Percentiles rank a stretch among this genome's conserved stretches.
Evolutionary conservation across 495 filamentous ascomycete species (phyloP).

Genomic region (Penicillium waksmanii): DNA sequence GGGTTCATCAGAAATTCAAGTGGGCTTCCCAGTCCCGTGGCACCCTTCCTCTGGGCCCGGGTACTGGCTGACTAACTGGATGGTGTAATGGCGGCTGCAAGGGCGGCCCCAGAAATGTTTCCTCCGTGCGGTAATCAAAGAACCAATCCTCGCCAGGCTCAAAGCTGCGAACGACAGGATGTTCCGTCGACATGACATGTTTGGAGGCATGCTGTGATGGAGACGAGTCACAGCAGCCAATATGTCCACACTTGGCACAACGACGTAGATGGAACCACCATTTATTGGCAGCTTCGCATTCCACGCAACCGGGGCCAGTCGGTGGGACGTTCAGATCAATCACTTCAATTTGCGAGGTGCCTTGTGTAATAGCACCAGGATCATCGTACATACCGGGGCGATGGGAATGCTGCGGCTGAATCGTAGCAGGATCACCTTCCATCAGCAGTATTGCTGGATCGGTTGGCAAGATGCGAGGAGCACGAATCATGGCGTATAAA

Average conservation of each 20-base stretch:
- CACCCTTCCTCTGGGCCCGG: too few species aligned
- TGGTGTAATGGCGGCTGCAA: slow-evolving; percentile 13
- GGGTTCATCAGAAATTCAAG: too few species aligned
- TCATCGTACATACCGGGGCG: background rate
- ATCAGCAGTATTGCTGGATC: too few species aligned
- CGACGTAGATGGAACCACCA: slow-evolving; percentile 14
- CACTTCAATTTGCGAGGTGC: slow-evolving; percentile 9
- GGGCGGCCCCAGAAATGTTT: slow-evolving; percentile 10
- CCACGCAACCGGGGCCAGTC: background rate
- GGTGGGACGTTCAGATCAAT: slow-evolving; percentile 10
- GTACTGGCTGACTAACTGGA: background rate
- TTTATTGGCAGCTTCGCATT: slow-evolving; percentile 10
- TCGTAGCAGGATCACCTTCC: too few species aligned
- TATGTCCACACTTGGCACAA: slow-evolving; percentile 13
- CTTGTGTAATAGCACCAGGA: slow-evolving; percentile 13
- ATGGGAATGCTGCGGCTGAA: too few species aligned
- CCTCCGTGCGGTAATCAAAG: slow-evolving; percentile 11
- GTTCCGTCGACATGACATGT: slow-evolving; percentile 8
- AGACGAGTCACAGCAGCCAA: slow-evolving; percentile 14
- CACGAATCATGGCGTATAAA: too few species aligned
- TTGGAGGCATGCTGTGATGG: slow-evolving; percentile 10
- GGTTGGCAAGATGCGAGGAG: too few species aligned
- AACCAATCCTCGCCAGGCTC: slow-evolving; percentile 12
- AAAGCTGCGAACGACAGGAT: slow-evolving; percentile 10
- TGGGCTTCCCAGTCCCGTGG: too few species aligned